A percentile compares a stretch with the other conserved stretches of the same genome.
Evolutionary conservation across 371 early-diverging fungal genomes (phyloP).

Genomic region (Apophysomyces ossiformis): DNA sequence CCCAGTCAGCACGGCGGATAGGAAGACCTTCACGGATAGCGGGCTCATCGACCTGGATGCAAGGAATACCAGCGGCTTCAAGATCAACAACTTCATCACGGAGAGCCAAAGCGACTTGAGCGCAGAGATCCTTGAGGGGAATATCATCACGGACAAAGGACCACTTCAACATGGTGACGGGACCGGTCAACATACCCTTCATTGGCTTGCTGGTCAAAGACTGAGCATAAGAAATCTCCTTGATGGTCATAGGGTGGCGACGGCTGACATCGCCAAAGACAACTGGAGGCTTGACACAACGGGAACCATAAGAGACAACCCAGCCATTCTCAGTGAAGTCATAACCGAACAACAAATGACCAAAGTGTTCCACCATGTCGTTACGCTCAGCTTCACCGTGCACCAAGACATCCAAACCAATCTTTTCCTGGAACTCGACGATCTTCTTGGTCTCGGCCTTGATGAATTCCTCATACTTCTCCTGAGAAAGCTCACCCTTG

Average conservation of each 20-base stretch:
- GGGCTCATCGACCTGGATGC: conserved; percentile 98
- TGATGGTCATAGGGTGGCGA: conserved; percentile 91
- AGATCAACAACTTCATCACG: conserved; percentile 95
- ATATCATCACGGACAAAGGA: conserved; percentile 97
- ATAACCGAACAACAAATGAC: conserved; percentile 82
- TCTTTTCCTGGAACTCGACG: conserved; percentile 86
- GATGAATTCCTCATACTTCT: conserved; percentile 84
- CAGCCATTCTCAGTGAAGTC: conserved; percentile 94
- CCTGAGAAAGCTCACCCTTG: conserved; percentile 77
- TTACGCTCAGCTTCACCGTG: conserved; percentile 97
- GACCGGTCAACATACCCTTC: conserved; percentile 98
- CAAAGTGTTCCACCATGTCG: conserved; percentile 98
- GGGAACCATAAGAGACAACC: conserved; percentile 97
- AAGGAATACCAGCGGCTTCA: conserved; percentile 90
- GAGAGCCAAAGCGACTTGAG: conserved; percentile 94
- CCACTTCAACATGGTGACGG: conserved; percentile 96
- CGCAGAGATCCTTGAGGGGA: conserved; percentile 81
- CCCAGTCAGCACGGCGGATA: conserved; percentile 87
- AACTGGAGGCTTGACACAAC: conserved; percentile 93
- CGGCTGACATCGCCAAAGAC: conserved; percentile 94
- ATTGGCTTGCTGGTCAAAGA: conserved; percentile 85
- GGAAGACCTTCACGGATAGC: conserved; percentile 98
- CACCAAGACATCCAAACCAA: conserved; percentile 92
- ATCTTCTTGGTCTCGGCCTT: conserved; percentile 84
- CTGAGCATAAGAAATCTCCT: conserved; percentile 84